Evolutionary conservation across 2,329 filamentous ascomycete genomes (phyloP).

Genomic region (Blastomyces gilchristii): DNA sequence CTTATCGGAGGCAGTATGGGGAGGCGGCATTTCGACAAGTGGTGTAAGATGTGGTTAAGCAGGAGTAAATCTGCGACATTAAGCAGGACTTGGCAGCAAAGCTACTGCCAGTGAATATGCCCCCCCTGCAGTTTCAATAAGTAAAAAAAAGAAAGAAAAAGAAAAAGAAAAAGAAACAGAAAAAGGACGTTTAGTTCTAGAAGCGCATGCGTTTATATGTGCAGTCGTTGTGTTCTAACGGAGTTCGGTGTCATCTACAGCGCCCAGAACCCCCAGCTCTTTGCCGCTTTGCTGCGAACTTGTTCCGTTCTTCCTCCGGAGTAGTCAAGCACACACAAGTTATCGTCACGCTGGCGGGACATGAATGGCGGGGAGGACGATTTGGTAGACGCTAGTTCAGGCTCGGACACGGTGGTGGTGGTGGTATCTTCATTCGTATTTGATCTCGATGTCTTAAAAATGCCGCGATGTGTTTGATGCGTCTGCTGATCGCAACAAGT

Average conservation of each 20-base stretch:
- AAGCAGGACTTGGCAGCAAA: slow-evolving; percentile 10
- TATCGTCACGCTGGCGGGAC: slow-evolving; percentile 10
- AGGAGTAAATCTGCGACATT: slow-evolving; percentile 17
- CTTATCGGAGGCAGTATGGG: slow-evolving; percentile 62
- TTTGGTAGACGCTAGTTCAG: neutral
- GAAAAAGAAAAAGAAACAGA: no score
- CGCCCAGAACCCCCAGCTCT: neutral
- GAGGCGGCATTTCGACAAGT: slow-evolving; percentile 38
- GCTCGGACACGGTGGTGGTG: neutral
- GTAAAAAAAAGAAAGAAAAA: no score
- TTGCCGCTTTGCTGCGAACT: neutral
- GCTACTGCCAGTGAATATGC: neutral
- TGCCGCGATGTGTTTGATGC: neutral
- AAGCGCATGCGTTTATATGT: neutral
- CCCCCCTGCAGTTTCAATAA: neutral
- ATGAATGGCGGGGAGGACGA: slow-evolving; percentile 8
- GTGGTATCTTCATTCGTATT: slow-evolving; percentile 1
- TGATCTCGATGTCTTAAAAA: neutral
- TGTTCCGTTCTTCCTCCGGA: slow-evolving; percentile 6
- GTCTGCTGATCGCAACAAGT: neutral
- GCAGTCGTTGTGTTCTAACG: neutral
- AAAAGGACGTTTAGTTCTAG: neutral
- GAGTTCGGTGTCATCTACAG: neutral
- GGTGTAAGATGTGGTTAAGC: slow-evolving; percentile 17
- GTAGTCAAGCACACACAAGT: neutral